Base-by-base conservation (phyloP, 2,329 filamentous ascomycete genomes). In the Diaporthe helianthi region DNA sequence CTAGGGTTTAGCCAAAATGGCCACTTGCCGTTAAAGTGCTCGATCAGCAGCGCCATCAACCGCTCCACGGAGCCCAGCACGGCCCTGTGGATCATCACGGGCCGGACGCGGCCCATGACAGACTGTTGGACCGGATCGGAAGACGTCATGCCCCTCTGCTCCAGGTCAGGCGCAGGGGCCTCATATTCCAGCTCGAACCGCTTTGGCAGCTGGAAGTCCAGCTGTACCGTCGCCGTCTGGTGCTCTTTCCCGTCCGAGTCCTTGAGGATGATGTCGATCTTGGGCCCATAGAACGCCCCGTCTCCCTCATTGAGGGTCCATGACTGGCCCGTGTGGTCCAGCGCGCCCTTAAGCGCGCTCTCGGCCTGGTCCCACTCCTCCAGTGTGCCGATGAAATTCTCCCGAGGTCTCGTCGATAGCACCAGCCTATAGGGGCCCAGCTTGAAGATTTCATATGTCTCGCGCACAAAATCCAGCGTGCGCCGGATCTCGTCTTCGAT, bases 221-320 rank as follows among this genome's bases (percentile, higher is more conserved):
- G 87, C 81, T 97, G 93, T 63, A 97, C 91, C 0, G 93, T 97
- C 3, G 93, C 94, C 3, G 94, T 93, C 77, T 97, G 93, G 76
- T 97, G 93, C 75, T 94, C 92, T 76, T 95, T 97, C 9, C 92
- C 93, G 75, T 93, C 87, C 1, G 91, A 90, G 76, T 97, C 93
- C 71, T 87, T 88, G 54, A 97, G 80, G 47, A 97, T 89, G 53
- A 97, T 92, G 76, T 97, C 93, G 73, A 97, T 97, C 81, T 97
- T 97, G 38, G 94, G 93, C 0, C 94, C 93, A 76, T 97, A 97
- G 76, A 97, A 97, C 4, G 93, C 93, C 17, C 94, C 93, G 71
- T 97, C 93, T 13, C 93, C 93, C 74, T 91, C 86, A 72, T 94
- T 95, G 69, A 95, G 74, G 2, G 85, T 86, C 92, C 93, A 97